Percentiles rank a stretch among this genome's conserved stretches.
Conservation (phyloP, 495 filamentous ascomycete species). For the Aspergillus affinis region DNA sequence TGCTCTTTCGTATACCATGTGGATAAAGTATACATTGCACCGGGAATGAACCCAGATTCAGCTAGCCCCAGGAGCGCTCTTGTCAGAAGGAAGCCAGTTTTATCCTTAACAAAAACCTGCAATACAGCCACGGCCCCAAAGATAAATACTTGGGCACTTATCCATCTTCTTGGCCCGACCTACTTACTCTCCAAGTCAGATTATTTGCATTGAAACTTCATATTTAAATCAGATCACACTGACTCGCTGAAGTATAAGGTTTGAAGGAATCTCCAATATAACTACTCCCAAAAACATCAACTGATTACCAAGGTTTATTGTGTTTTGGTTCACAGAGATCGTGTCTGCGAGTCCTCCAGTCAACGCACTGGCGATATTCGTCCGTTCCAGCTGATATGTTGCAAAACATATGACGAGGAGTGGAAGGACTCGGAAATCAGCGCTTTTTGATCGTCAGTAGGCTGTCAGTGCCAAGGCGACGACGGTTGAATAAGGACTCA, state of each 20-base stretch:
- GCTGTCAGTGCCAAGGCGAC: neutral
- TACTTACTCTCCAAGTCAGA: constrained; percentile 23
- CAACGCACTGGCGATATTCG: constrained; percentile 43
- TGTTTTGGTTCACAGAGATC: constrained; percentile 47
- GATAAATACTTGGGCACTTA: constrained; percentile 49
- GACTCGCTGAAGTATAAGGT: constrained; percentile 39
- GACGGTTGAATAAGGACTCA: neutral
- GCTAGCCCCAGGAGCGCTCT: constrained; percentile 49
- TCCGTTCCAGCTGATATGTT: constrained; percentile 48
- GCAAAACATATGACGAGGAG: constrained; percentile 51
- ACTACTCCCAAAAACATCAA: constrained; percentile 54
- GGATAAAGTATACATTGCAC: constrained; percentile 54
- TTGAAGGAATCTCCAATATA: constrained; percentile 53
- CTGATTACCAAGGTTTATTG: constrained; percentile 56
- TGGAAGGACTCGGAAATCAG: constrained; percentile 46
- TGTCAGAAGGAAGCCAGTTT: constrained; percentile 42
- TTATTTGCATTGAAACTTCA: neutral
- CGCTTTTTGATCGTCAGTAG: constrained; percentile 5
- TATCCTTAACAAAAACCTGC: constrained; percentile 51
- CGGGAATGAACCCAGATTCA: constrained; percentile 59
- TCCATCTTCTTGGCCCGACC: constrained; percentile 51
- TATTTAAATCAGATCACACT: too few relatives aligned
- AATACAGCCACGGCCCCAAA: constrained; percentile 53
- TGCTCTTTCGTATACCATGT: constrained; percentile 55
- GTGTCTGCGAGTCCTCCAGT: constrained; percentile 45